Evolutionary conservation across 2,329 filamentous ascomycete species (phyloP).

Genomic region (Aspergillus sclerotialis): DNA sequence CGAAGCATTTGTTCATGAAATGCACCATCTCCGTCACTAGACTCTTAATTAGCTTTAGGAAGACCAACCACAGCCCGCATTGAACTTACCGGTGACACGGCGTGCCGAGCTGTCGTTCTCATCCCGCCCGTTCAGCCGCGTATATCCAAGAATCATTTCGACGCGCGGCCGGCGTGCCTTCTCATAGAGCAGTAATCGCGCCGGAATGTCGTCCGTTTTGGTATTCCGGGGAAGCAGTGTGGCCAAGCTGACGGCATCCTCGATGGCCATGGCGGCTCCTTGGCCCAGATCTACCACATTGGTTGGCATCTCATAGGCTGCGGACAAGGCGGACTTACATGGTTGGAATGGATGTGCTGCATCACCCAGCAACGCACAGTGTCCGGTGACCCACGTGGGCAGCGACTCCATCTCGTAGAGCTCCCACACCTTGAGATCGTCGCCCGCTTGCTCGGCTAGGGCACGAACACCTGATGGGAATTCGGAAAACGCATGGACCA

Average conservation of each 20-base stretch:
- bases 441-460: no score
- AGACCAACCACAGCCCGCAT: no score
- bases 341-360: conserved; percentile 63
- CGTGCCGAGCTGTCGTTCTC: conserved; percentile 9
- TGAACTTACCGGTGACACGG: conserved; percentile 12
- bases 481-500: conserved; percentile 30
- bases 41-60: no score
- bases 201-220: conserved; percentile 40
- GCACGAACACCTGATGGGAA: conserved; percentile 30
- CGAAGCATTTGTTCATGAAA: conserved; percentile 15
- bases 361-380: conserved; percentile 57
- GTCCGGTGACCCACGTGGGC: conserved; percentile 47
- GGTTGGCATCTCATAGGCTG: no score
- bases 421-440: conserved; percentile 52
- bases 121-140: conserved; percentile 16
- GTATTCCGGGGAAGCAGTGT: conserved; percentile 49
- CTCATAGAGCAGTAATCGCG: conserved; percentile 54
- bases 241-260: conserved; percentile 56
- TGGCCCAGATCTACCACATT: conserved; percentile 50
- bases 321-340: no score
- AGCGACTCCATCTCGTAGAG: conserved; percentile 57
- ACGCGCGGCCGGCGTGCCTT: conserved; percentile 52
- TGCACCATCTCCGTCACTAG: conserved; percentile 17
- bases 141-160: conserved; percentile 48
- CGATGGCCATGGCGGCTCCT: conserved; percentile 58